These are phyloP conservation scores for Penicillium soppii DNA, from an alignment of 495 filamentous ascomycete species.

Conservation along the genomic window DNA sequence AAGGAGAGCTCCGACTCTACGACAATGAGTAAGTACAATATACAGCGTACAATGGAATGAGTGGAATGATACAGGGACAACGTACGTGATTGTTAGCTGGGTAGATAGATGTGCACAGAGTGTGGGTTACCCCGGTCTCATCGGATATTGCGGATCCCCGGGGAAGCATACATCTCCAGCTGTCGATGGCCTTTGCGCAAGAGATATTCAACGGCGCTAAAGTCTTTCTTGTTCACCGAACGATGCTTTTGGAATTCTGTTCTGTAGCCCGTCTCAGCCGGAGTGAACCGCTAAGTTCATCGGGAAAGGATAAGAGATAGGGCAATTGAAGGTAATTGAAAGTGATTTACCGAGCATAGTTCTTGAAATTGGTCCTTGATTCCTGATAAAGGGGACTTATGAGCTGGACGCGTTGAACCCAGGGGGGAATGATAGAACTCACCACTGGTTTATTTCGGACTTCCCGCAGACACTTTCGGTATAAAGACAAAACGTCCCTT, in stretches of 20 bases:
- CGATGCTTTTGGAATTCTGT: conserved; percentile 74
- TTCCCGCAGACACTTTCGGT: conserved; percentile 79
- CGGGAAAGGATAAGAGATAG: conserved; percentile 1
- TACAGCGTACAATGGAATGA: too few species aligned
- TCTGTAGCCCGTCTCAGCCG: conserved; percentile 40
- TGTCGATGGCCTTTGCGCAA: conserved; percentile 82
- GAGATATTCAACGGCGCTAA: conserved; percentile 82
- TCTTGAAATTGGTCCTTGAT: conserved; percentile 51
- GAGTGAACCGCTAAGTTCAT: conserved; percentile 4
- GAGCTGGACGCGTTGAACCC: background rate
- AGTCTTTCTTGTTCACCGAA: conserved; percentile 80
- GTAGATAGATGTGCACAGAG: background rate
- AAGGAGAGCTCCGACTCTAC: background rate
- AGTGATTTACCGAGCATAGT: conserved; percentile 52
- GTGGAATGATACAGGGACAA: too few species aligned
- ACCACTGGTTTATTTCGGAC: conserved; percentile 78
- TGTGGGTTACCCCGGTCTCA: conserved; percentile 7
- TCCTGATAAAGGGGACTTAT: conserved; percentile 36
- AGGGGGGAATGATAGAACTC: conserved; percentile 22
- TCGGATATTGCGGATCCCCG: conserved; percentile 79
- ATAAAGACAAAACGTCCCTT: conserved; percentile 81
- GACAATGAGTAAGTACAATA: background rate
- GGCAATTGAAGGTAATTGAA: background rate
- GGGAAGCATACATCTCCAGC: conserved; percentile 78
- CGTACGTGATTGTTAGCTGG: too few species aligned